Percentiles rank a stretch among this genome's conserved stretches.
phyloP scores from a whole-genome alignment of 2,329 filamentous ascomycete genomes.

The Fusarium verticillioides region DNA sequence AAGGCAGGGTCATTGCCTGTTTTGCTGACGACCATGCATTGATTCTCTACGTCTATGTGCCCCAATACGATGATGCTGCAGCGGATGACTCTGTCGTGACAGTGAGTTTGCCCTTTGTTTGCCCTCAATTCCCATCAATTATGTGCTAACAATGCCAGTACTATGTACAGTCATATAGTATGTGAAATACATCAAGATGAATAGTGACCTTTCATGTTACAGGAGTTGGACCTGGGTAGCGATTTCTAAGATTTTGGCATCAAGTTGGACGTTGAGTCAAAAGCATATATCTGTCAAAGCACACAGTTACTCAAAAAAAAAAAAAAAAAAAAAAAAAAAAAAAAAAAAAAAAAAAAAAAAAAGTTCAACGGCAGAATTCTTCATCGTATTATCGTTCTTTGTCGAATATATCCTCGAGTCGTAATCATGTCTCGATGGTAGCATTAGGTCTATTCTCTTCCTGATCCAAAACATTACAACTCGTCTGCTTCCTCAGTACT shows the following conservation, averaged over 20 bases:
- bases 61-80: constrained; percentile 72
- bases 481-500: constrained; percentile 20
- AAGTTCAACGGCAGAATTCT: constrained; percentile 3
- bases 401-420: constrained; percentile 20
- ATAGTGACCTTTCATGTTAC: neutral
- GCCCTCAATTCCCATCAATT: too few species aligned
- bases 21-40: constrained; percentile 84
- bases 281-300: neutral
- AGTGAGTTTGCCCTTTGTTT: constrained; percentile 54
- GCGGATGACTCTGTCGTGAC: constrained; percentile 81
- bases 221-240: constrained; percentile 22
- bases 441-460: constrained; percentile 33
- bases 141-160: constrained; percentile 48
- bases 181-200: constrained; percentile 21
- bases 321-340: too few species aligned
- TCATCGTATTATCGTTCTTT: constrained; percentile 36
- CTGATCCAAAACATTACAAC: constrained; percentile 36
- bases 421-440: constrained; percentile 20
- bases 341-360: too few species aligned
- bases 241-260: constrained; percentile 9
- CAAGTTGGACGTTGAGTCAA: neutral
- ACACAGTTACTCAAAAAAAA: too few species aligned
- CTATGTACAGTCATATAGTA: constrained; percentile 57
- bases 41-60: constrained; percentile 84
- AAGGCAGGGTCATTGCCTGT: constrained; percentile 92